Evolutionary conservation across 179 eudicot genomes (phyloP), one percentile per base, ranked within the genome.

Genomic region (Patellifolia procumbens): DNA sequence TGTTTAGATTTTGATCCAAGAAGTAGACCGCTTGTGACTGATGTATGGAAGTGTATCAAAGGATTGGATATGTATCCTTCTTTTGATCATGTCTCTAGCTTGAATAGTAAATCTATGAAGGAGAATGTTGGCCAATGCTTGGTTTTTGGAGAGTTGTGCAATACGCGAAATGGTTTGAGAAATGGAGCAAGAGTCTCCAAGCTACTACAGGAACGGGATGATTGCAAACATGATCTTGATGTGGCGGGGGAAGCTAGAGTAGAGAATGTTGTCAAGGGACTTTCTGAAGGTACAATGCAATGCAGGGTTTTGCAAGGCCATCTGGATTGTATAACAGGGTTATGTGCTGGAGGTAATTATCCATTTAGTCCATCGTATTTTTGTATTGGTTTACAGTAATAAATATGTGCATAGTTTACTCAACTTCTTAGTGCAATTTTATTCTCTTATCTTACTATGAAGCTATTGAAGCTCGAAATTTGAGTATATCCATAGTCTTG

Each of bases 341-440:
- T 92, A 79, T 82, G 92, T 67, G 68, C 86, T 75, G 98, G 97
- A 89, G 98, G 98, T 92, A 87, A 76, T 39, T 16, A 81, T 78
- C 5, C n/a, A 29, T 43, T 49, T 26, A 73, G 72, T 73, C 60
- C 2, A 16, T 75, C 70, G 42, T 46, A 9, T 64, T 45, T 28
- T 79, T 49, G 43, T 35, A 48, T 73, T 60, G 49, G 22, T 75
- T 70, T 29, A 20, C 8, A 4, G 59, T 53, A 53, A 58, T 58
- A 24, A 55, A 22, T 39, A 39, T 39, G 45, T 39, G 45, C 45
- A 39, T 39, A 7, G 0, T 39, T 39, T 39, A 39, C 45, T 39
- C 9, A 39, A 39, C 9, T 3, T 39, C 45, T 39, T 39, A 39
- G 45, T 39, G 6, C 45, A 39, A n/a, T n/a, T n/a, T n/a, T n/a